A percentile compares a stretch with the other conserved stretches of the same genome.
These are phyloP conservation scores for Globisporangium middletonii DNA, from an alignment of 352 stramenopile genomes.

Conservation along the genomic window DNA sequence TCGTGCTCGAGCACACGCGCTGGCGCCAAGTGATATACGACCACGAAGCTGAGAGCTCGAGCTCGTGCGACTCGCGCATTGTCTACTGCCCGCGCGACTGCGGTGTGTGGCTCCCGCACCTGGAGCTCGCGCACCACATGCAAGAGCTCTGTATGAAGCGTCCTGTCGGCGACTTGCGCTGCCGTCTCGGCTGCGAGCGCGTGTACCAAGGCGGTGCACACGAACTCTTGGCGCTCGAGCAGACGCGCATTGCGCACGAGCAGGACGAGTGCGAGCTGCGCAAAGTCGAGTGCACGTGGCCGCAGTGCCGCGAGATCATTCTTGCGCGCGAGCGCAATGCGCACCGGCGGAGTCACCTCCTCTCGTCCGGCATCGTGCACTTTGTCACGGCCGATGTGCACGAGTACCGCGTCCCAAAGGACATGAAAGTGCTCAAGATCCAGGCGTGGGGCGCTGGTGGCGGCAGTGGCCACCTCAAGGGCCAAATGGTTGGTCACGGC, in stretches of 20 bases:
- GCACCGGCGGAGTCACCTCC: slow-evolving; percentile 51
- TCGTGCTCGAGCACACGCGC: slow-evolving; percentile 33
- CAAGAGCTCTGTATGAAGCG: slow-evolving; percentile 47
- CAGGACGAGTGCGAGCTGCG: slow-evolving; percentile 60
- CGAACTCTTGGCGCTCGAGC: slow-evolving; percentile 56
- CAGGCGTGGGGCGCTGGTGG: slow-evolving; percentile 69
- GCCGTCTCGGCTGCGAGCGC: slow-evolving; percentile 49
- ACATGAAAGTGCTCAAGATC: slow-evolving; percentile 56
- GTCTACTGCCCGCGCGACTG: slow-evolving; percentile 57
- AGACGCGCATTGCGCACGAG: slow-evolving; percentile 60
- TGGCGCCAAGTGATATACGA: slow-evolving; percentile 48
- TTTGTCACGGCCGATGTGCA: slow-evolving; percentile 59
- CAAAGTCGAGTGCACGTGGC: slow-evolving; percentile 71
- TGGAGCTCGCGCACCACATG: slow-evolving; percentile 45
- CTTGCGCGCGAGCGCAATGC: slow-evolving; percentile 53
- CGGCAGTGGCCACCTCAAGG: slow-evolving; percentile 51
- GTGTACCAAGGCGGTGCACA: slow-evolving; percentile 52
- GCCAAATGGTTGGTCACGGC: slow-evolving; percentile 42
- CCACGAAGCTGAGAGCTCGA: slow-evolving; percentile 40
- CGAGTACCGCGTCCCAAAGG: slow-evolving; percentile 61
- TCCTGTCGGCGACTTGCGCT: slow-evolving; percentile 50
- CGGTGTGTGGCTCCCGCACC: slow-evolving; percentile 53
- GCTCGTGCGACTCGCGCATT: slow-evolving; percentile 46
- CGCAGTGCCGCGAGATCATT: slow-evolving; percentile 44
- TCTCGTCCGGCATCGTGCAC: slow-evolving; percentile 49